Conservation (phyloP, 202 grass and related monocot genomes). For the Cymbopogon flexuosus region DNA sequence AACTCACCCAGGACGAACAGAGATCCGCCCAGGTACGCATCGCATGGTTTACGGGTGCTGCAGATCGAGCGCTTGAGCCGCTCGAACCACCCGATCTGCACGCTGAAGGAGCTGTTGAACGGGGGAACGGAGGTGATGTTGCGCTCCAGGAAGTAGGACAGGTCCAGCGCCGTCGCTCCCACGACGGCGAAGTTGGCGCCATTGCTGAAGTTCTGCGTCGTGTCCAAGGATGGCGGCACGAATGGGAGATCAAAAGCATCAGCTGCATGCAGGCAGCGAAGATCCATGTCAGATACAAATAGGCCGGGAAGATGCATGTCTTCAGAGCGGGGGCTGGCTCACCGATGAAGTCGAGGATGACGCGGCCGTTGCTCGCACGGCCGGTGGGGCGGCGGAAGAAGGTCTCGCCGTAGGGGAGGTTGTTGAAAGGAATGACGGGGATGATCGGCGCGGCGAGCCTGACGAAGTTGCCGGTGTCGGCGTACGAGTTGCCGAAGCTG, state of each 20-base stretch:
- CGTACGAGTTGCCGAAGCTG: constrained; percentile 42
- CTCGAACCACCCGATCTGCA: constrained; percentile 49
- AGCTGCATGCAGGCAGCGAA: neutral
- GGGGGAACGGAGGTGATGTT: neutral
- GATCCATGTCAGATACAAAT: too few relatives aligned
- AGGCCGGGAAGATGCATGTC: too few relatives aligned
- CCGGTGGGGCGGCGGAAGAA: constrained; percentile 37
- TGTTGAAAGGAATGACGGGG: constrained; percentile 17
- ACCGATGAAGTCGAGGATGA: constrained; percentile 36
- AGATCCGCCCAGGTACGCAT: constrained; percentile 13
- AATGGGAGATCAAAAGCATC: constrained; percentile 31
- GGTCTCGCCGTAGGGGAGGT: constrained; percentile 30
- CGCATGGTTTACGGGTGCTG: constrained; percentile 14
- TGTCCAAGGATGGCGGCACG: constrained; percentile 40
- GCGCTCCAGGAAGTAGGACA: constrained; percentile 17
- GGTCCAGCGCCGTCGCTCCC: constrained; percentile 40
- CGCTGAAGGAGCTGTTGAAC: constrained; percentile 27
- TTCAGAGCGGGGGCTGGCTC: too few relatives aligned
- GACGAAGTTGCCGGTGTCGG: constrained; percentile 40
- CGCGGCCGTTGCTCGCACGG: constrained; percentile 31
- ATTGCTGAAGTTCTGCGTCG: constrained; percentile 15
- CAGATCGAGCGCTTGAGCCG: constrained; percentile 45
- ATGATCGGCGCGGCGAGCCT: neutral
- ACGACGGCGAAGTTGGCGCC: constrained; percentile 45
- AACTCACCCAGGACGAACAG: constrained; percentile 48